A percentile compares a stretch with the other conserved stretches of the same genome.
phyloP scores from a whole-genome alignment of 805 yeast species.

The Ogataea populi-albae region DNA sequence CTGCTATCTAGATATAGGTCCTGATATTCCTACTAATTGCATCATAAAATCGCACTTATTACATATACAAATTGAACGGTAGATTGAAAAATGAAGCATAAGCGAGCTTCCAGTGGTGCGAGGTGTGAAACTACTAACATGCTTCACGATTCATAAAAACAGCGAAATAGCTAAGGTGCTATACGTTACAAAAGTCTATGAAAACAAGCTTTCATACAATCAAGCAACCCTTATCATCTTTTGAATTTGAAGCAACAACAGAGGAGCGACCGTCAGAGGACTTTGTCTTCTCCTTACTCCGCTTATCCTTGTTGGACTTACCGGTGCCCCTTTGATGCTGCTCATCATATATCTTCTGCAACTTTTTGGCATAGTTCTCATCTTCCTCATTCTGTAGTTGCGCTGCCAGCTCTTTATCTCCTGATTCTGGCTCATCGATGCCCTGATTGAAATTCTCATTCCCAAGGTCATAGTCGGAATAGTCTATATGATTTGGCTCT shows the following conservation, averaged over 20 bases:
- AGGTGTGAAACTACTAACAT: too few species aligned
- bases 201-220: not conserved
- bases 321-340: constrained; percentile 1
- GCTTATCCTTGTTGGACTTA: not conserved
- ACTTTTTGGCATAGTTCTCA: constrained; percentile 24
- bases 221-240: not conserved
- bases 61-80: too few species aligned
- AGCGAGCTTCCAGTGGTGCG: too few species aligned
- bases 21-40: too few species aligned
- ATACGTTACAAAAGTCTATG: too few species aligned
- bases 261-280: not conserved
- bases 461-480: constrained; percentile 15
- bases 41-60: too few species aligned
- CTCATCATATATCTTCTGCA: constrained; percentile 24
- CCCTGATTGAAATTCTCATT: constrained; percentile 19
- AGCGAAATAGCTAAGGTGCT: too few species aligned
- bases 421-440: constrained; percentile 2
- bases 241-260: not conserved
- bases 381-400: constrained; percentile 35
- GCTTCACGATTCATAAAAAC: too few species aligned
- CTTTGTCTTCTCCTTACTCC: not conserved
- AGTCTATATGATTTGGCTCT: constrained; percentile 8
- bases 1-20: too few species aligned
- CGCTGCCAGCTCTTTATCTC: constrained; percentile 28
- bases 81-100: too few species aligned